Evolutionary conservation across 106 monocot genomes (phyloP), one percentile per base, ranked within the genome.

Genomic region (Dioscorea dumetorum): DNA sequence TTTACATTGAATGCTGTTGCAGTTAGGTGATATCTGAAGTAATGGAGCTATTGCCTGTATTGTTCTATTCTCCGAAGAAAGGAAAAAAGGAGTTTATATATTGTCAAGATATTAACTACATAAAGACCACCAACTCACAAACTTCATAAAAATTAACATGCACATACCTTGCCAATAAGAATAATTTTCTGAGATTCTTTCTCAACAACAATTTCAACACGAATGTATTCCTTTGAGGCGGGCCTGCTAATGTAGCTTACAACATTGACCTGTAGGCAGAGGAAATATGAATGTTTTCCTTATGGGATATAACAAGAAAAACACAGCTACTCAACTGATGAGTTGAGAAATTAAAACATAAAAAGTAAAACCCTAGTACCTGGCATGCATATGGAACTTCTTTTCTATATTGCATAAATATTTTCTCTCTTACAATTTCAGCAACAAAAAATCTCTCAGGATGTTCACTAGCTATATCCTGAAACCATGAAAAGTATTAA

Each of bases 381-480:
- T 99, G 97, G 66, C 97, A 99, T 23, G 84, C 82, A 90, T 99
- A 99, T 20, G 97, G 97, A 74, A 99, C 72, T 85, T 99, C 97
- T 49, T 99, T 81, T 66, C 89, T 72, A 49, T 99, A 93, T 59
- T 92, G 97, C 77, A 93, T 75, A 69, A 99, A 92, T 15, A 99
- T 90, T 58, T 99, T 99, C 72, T 99, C 97, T 62, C 97, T 86
- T n/a, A 99, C 87, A 79, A 99, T 92, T 81, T 99, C 97, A 23
- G 73, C 82, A 33, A 99, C 80, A 79, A 99, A 99, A 70, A 99
- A 99, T 76, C 97, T 92, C 81, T 99, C 97, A 64, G 97, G 92
- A 58, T 99, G 97, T 61, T 99, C 97, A 59, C 97, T 99, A 51
- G 84, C 71, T 64, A 99, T 99, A 58, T 88, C 95, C 95, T 97